A percentile compares a stretch with the other conserved stretches of the same genome.
These are phyloP conservation scores for Mucor racemosus DNA, from an alignment of 371 early-diverging fungal species.

Conservation along the genomic window DNA sequence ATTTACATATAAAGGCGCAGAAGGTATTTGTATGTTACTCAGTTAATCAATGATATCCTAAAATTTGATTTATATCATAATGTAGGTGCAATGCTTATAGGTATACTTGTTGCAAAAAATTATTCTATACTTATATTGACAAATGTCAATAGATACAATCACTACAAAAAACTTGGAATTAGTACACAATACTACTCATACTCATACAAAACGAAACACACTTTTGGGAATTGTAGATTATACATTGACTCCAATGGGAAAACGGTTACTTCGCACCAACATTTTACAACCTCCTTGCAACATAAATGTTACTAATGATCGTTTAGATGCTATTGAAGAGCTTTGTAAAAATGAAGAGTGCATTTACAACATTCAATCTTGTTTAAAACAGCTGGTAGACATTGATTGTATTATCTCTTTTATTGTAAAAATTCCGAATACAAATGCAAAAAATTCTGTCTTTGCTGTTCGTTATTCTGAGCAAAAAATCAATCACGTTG, in stretches of 20 bases:
- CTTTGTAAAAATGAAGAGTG: constrained; percentile 35
- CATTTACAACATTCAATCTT: constrained; percentile 45
- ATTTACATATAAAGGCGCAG: constrained; percentile 65
- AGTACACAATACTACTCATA: constrained; percentile 48
- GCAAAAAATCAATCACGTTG: constrained; percentile 73
- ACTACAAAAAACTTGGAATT: constrained; percentile 72
- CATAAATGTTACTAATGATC: constrained; percentile 34
- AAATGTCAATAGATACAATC: constrained; percentile 45
- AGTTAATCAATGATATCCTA: too few relatives aligned
- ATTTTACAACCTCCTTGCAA: constrained; percentile 72
- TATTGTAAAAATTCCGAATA: constrained; percentile 28
- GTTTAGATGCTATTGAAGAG: constrained; percentile 63
- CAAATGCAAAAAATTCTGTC: constrained; percentile 32
- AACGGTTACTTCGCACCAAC: constrained; percentile 72
- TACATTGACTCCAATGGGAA: constrained; percentile 75
- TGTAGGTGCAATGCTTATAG: constrained; percentile 64
- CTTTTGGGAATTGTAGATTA: constrained; percentile 63
- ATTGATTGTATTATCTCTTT: constrained; percentile 36
- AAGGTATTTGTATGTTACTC: constrained; percentile 34
- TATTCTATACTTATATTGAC: background rate
- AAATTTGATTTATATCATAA: background rate
- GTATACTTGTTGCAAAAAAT: constrained; percentile 28
- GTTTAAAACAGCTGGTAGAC: constrained; percentile 31
- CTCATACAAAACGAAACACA: constrained; percentile 38
- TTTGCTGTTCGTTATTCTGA: constrained; percentile 61